Evolutionary conservation across 2,329 filamentous ascomycete genomes (phyloP).

Genomic region (Curvularia verruculosa): DNA sequence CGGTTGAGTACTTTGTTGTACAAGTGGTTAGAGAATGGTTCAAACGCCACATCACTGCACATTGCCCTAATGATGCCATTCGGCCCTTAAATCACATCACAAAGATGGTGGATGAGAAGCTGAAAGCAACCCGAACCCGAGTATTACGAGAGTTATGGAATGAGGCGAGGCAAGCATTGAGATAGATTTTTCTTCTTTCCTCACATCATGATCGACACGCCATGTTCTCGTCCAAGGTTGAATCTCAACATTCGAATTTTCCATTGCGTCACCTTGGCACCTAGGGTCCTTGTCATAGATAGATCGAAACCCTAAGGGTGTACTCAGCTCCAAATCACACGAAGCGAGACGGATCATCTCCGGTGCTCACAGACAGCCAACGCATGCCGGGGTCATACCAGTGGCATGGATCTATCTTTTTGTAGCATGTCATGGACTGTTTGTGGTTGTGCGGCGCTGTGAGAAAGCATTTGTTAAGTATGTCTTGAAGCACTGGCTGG

Average conservation of each 20-base stretch:
- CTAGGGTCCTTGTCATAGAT: neutral
- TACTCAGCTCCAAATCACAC: neutral
- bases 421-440: neutral
- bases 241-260: neutral
- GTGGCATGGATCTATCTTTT: neutral
- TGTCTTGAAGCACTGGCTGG: neutral
- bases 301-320: neutral
- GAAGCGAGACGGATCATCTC: neutral
- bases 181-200: neutral
- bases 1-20: neutral
- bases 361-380: neutral
- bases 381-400: neutral
- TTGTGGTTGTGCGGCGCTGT: neutral
- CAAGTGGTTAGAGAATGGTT: neutral
- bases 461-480: neutral
- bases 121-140: neutral
- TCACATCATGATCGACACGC: neutral
- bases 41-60: neutral
- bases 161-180: neutral
- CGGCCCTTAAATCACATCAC: neutral
- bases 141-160: neutral
- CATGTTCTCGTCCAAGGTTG: neutral
- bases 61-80: neutral
- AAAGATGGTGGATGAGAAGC: too few species aligned
- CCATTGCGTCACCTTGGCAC: neutral